Percentiles rank a stretch among this genome's conserved stretches.
Conservation (phyloP, 352 stramenopile species). For the Phytophthora rubi region DNA sequence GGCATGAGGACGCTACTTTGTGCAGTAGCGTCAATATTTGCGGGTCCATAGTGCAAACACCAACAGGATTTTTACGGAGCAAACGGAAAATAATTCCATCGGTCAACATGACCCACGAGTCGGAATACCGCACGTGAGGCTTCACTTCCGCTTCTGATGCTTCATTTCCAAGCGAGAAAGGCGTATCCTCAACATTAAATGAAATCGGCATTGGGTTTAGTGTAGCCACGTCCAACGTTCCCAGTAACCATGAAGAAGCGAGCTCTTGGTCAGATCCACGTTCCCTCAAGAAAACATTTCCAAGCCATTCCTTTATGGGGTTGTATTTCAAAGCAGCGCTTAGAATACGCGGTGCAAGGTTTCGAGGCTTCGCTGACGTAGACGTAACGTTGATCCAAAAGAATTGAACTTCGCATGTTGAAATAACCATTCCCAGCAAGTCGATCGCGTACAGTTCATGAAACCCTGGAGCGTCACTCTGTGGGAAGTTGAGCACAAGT, state of each 20-base stretch:
- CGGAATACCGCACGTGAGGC: slow-evolving; percentile 43
- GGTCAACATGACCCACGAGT: slow-evolving; percentile 76
- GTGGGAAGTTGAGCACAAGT: slow-evolving; percentile 61
- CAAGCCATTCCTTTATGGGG: slow-evolving; percentile 69
- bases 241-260: slow-evolving; percentile 62
- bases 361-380: slow-evolving; percentile 47
- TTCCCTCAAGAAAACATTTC: slow-evolving; percentile 66
- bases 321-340: slow-evolving; percentile 65
- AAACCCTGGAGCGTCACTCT: slow-evolving; percentile 32
- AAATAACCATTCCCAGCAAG: slow-evolving; percentile 65
- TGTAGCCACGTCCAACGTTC: slow-evolving; percentile 63
- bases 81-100: slow-evolving; percentile 72
- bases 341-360: slow-evolving; percentile 67
- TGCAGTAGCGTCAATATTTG: slow-evolving; percentile 54
- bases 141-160: not conserved
- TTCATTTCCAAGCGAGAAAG: slow-evolving; percentile 35
- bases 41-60: slow-evolving; percentile 60
- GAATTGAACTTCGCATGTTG: slow-evolving; percentile 66
- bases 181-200: slow-evolving; percentile 26
- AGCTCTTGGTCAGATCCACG: slow-evolving; percentile 62
- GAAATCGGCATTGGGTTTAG: slow-evolving; percentile 26
- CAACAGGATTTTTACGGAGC: slow-evolving; percentile 43
- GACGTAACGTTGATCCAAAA: slow-evolving; percentile 57
- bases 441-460: slow-evolving; percentile 75
- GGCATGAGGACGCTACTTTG: slow-evolving; percentile 44